Evolutionary conservation across 352 stramenopile genomes (phyloP).

Genomic region (Stephanocyclus meneghinianus): DNA sequence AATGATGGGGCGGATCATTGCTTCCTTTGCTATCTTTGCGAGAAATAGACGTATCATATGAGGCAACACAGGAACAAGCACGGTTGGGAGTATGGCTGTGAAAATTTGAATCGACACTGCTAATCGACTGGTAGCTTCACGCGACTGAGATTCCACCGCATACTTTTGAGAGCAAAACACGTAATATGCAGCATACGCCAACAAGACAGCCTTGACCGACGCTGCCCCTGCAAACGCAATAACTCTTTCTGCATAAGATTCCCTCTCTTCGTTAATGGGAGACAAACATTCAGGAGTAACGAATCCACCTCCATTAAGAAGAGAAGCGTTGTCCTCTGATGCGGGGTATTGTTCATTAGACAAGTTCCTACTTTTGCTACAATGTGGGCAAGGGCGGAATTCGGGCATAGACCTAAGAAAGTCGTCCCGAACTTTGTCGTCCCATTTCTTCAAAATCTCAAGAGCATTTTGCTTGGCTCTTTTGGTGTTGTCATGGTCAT

Average conservation of each 20-base stretch:
- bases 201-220: constrained; percentile 19
- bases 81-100: constrained; percentile 31
- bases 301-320: constrained; percentile 55
- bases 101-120: constrained; percentile 33
- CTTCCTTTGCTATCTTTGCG: constrained; percentile 37
- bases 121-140: not conserved
- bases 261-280: constrained; percentile 58
- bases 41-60: constrained; percentile 31
- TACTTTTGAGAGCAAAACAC: constrained; percentile 24
- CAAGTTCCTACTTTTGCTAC: constrained; percentile 18
- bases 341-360: not conserved
- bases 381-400: constrained; percentile 66
- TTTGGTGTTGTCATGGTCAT: constrained; percentile 18
- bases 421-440: constrained; percentile 61
- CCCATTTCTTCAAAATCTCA: constrained; percentile 56
- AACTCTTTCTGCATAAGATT: constrained; percentile 39
- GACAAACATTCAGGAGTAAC: constrained; percentile 65
- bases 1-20: constrained; percentile 55
- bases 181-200: constrained; percentile 42
- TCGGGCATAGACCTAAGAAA: constrained; percentile 54
- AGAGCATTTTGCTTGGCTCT: constrained; percentile 17
- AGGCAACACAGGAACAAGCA: constrained; percentile 34
- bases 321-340: not conserved
- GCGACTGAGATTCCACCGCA: not conserved
- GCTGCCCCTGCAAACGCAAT: constrained; percentile 25